Evolutionary conservation across 192 early-diverging fungal genomes (phyloP), one percentile per base, ranked within the genome.

Genomic region (Mortierella alpina): DNA sequence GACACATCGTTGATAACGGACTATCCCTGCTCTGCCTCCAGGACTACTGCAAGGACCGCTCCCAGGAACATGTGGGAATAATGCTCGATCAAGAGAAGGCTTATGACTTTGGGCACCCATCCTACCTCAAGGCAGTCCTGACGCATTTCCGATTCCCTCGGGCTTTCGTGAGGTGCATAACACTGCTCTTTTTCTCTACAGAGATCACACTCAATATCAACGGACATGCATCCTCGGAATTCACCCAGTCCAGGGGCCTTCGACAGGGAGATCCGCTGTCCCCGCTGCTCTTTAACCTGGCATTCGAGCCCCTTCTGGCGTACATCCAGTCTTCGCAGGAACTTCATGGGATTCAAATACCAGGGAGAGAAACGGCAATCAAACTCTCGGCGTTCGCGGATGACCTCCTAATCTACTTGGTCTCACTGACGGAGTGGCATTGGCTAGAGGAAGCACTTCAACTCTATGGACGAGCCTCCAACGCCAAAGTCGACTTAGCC

Each of bases 241-340:
- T 80, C 42, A 0, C 23, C 8, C 77, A 84, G 62, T 13, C 22
- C 17, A 8, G 78, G 47, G 77, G 83, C 0, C 47, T 84, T 0
- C 56, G 83, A 7, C 83, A 84, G 41, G 78, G 83, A 1, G 77
- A 84, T 66, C n/a, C n/a, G n/a, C n/a, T n/a, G n/a, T n/a, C n/a
- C n/a, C n/a, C n/a, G n/a, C n/a, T n/a, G n/a, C n/a, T n/a, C n/a
- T n/a, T n/a, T n/a, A n/a, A n/a, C n/a, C n/a, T n/a, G n/a, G n/a
- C n/a, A n/a, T n/a, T n/a, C n/a, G n/a, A n/a, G n/a, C n/a, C n/a
- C n/a, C n/a, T n/a, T n/a, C n/a, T n/a, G n/a, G n/a, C n/a, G n/a
- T n/a, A n/a, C n/a, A n/a, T n/a, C n/a, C n/a, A n/a, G n/a, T n/a
- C n/a, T n/a, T n/a, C n/a, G n/a, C n/a, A n/a, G n/a, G n/a, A n/a